Evolutionary conservation across 768 basidiomycete species (phyloP), one percentile per base, ranked within the genome.

Genomic region (Rossbeevera mucosa): DNA sequence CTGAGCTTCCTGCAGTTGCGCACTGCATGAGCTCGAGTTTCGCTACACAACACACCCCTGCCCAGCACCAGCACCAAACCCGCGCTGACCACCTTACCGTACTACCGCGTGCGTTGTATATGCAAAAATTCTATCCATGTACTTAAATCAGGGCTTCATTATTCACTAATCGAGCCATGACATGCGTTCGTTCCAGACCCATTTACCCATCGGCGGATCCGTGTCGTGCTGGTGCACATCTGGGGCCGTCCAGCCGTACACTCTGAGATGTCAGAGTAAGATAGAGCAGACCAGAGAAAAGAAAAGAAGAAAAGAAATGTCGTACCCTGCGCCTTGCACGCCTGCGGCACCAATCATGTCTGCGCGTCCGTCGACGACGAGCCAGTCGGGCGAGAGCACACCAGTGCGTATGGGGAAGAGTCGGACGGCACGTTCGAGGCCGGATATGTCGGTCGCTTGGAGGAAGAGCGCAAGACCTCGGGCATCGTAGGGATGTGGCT

Each of bases 331-430:
- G 14, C 81, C 91, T 12, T 78, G 66, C 18, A 92, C 71, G 1
- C 86, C 91, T n/a, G 79, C 88, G 11, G 88, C 83, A 5, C 88
- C 90, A 16, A 77, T n/a, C n/a, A n/a, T n/a, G n/a, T n/a, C n/a
- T n/a, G n/a, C 75, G 12, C 67, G 64, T 13, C 68, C 68, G 9
- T 80, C 77, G 4, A 85, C 72, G 16, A 91, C 75, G 6, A 91
- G 59, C 90, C 91, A 94, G 60, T 91, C 88, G 1, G 91, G 88
- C 1, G 80, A 75, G 8, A 81, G 67, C 3, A 92, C 74, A 4
- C 91, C 91, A 2, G 92, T 95, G 18, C 93, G 81, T n/a, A n/a
- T n/a, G n/a, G 93, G 92, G 62, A 94, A 88, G n/a, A 93, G 69
- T 42, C 86, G 78, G 2, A 77, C 66, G 1, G 78, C 81, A 48